phyloP scores from a whole-genome alignment of 148 eudicot species.

The Nyssa sinensis region DNA sequence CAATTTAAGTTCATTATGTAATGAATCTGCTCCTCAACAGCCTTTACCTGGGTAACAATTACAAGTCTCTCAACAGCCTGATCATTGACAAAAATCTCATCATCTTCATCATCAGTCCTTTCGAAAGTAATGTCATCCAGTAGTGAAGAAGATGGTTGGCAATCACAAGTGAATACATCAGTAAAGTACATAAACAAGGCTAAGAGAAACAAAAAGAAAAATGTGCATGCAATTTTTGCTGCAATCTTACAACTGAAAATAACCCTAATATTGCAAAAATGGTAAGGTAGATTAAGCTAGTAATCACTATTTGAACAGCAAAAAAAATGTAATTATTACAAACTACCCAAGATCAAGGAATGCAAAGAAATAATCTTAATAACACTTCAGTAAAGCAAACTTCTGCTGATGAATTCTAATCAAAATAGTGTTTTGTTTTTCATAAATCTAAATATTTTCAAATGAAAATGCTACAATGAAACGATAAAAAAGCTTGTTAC shows the following conservation, averaged over 20 bases:
- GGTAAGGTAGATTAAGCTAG: not conserved
- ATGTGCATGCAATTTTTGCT: not conserved
- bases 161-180: not conserved
- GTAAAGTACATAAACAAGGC: not conserved
- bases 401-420: not conserved
- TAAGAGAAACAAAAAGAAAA: not conserved
- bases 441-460: not conserved
- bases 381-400: too few species aligned
- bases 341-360: not conserved
- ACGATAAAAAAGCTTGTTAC: not conserved
- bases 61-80: constrained; percentile 87
- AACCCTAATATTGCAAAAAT: not conserved
- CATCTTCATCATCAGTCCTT: constrained; percentile 85
- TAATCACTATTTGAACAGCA: not conserved
- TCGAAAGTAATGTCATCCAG: constrained; percentile 16
- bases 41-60: constrained; percentile 90
- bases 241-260: not conserved
- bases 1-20: not conserved
- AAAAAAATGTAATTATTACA: not conserved
- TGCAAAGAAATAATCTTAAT: not conserved
- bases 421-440: not conserved
- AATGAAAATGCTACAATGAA: not conserved
- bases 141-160: constrained; percentile 6
- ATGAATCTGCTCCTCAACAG: not conserved
- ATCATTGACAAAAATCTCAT: constrained; percentile 56